Conservation (phyloP, 2,329 filamentous ascomycete species). For the Zasmidium citrigriseum region DNA sequence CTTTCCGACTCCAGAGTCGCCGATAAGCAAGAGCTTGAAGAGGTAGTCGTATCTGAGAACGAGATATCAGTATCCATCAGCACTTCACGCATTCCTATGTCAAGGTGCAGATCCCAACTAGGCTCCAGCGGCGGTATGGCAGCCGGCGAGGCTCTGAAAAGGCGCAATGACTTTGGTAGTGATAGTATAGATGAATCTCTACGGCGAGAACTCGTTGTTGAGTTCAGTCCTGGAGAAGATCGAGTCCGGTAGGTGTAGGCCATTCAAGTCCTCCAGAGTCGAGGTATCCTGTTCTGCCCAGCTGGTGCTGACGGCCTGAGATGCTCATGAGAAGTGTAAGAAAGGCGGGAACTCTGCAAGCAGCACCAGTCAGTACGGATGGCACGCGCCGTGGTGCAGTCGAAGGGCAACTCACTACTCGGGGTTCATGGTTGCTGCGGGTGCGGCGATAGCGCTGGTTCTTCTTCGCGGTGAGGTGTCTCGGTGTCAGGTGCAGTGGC, state of each 20-base stretch:
- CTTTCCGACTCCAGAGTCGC: constrained; percentile 99
- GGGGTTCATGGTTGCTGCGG: constrained; percentile 69
- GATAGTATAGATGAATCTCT: too few species aligned
- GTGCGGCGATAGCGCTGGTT: constrained; percentile 8
- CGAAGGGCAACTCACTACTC: constrained; percentile 70
- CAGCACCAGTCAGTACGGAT: constrained; percentile 12
- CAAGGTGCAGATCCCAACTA: background rate
- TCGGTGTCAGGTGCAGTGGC: background rate
- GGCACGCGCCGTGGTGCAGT: constrained; percentile 6
- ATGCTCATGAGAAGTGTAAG: background rate
- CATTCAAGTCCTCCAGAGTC: background rate
- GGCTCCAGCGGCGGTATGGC: background rate
- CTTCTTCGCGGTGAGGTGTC: background rate
- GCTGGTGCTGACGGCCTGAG: background rate
- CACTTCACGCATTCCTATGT: background rate
- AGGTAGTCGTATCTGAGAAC: constrained; percentile 94
- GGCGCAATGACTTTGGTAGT: too few species aligned
- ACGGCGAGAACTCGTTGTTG: background rate
- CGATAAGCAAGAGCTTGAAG: constrained; percentile 99
- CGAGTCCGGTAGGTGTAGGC: background rate
- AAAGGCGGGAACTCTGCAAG: constrained; percentile 5
- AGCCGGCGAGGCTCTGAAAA: background rate
- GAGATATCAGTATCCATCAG: background rate
- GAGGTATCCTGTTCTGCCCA: background rate
- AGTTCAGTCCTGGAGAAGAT: background rate